A percentile compares a stretch with the other conserved stretches of the same genome.
phyloP scores from a whole-genome alignment of 148 eudicot genomes.

The Rhododendron kiyosumense region DNA sequence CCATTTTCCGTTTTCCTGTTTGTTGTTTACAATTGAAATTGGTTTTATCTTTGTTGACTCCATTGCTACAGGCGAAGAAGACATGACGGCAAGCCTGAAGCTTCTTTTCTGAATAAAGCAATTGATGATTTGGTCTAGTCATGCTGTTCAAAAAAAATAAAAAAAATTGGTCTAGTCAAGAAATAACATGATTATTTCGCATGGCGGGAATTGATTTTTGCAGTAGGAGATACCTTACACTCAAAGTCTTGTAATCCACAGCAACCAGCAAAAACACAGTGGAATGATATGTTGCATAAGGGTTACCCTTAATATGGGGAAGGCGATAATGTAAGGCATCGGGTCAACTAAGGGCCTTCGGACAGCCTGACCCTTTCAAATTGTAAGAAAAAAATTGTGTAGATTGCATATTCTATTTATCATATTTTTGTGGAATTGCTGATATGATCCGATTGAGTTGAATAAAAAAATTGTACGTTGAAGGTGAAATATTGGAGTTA shows the following conservation, averaged over 20 bases:
- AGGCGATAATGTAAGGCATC: not conserved
- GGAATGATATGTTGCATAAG: no score
- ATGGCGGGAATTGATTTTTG: not conserved
- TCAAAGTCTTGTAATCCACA: not conserved
- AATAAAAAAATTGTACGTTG: not conserved
- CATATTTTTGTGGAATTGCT: not conserved
- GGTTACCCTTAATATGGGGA: no score
- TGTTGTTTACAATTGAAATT: not conserved
- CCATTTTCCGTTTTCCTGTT: not conserved
- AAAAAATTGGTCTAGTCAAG: not conserved
- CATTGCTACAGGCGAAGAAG: conserved; percentile 29
- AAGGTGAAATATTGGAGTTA: not conserved
- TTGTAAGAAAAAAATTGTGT: not conserved
- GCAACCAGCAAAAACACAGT: not conserved
- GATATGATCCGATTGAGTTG: not conserved
- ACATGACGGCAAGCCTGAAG: conserved; percentile 11
- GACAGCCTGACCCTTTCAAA: not conserved
- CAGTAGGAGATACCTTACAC: not conserved
- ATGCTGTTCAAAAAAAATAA: no score
- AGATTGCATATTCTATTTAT: not conserved
- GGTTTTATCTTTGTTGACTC: not conserved
- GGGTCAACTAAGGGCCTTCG: not conserved
- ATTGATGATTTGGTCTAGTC: not conserved
- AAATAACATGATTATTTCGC: not conserved
- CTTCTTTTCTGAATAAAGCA: not conserved